Conservation (phyloP, 805 yeast genomes). For the Grigorovia humatica region DNA sequence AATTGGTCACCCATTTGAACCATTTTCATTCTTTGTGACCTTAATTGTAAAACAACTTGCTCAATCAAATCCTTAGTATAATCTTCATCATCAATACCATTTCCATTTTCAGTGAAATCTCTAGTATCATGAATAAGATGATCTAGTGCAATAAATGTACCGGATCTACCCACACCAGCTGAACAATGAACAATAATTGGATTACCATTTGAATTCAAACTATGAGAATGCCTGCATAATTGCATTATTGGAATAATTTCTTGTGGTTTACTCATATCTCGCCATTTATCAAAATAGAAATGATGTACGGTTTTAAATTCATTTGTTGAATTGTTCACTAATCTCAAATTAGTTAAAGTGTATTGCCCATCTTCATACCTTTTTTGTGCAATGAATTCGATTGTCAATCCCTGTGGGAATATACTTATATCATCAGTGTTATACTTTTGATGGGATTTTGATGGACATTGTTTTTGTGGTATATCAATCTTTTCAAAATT, state of each 20-base stretch:
- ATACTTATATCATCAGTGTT: slow-evolving; percentile 12
- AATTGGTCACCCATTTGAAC: slow-evolving; percentile 28
- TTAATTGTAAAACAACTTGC: slow-evolving; percentile 25
- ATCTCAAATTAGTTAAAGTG: slow-evolving; percentile 16
- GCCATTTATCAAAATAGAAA: slow-evolving; percentile 71
- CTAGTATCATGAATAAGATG: slow-evolving; percentile 24
- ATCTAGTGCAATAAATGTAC: slow-evolving; percentile 60
- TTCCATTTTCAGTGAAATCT: slow-evolving; percentile 11
- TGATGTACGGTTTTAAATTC: slow-evolving; percentile 41
- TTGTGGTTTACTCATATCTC: slow-evolving; percentile 62
- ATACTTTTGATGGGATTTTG: slow-evolving; percentile 4
- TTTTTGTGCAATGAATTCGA: slow-evolving; percentile 13
- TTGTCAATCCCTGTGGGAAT: slow-evolving; percentile 15
- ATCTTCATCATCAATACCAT: slow-evolving; percentile 1
- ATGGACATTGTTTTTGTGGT: slow-evolving; percentile 16
- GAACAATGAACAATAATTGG: slow-evolving; percentile 85
- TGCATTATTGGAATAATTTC: slow-evolving; percentile 28
- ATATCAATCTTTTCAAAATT: slow-evolving; percentile 5
- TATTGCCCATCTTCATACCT: slow-evolving; percentile 12
- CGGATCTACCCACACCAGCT: slow-evolving; percentile 96
- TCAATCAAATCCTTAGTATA: slow-evolving; percentile 26
- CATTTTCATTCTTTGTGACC: slow-evolving; percentile 29
- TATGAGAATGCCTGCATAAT: slow-evolving; percentile 23
- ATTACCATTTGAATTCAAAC: slow-evolving; percentile 19
- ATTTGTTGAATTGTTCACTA: slow-evolving; percentile 21